A percentile compares a stretch with the other conserved stretches of the same genome.
phyloP scores from a whole-genome alignment of 2,329 filamentous ascomycete species.

The Paradendryphiella salina region DNA sequence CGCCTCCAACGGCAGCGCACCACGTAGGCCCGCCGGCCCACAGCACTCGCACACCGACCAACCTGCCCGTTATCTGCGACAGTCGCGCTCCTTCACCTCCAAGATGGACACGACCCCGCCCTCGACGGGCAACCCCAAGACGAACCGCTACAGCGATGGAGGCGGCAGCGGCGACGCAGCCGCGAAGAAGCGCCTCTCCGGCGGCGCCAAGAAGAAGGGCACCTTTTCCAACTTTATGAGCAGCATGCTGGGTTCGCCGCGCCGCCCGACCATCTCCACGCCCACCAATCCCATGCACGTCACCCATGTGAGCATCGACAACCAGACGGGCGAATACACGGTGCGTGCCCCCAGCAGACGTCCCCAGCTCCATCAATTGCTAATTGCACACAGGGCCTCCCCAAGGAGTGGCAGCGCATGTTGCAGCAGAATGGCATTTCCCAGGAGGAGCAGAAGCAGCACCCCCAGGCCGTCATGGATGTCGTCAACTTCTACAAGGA shows the following conservation, averaged over 20 bases:
- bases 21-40: constrained; percentile 34
- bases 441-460: constrained; percentile 92
- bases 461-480: constrained; percentile 93
- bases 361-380: constrained; percentile 8
- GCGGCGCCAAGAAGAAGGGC: constrained; percentile 48
- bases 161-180: constrained; percentile 20
- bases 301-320: constrained; percentile 97
- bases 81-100: constrained; percentile 51
- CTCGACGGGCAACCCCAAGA: constrained; percentile 38
- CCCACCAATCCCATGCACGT: constrained; percentile 98
- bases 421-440: constrained; percentile 95
- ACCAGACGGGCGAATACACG: constrained; percentile 93
- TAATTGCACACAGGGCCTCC: constrained; percentile 69
- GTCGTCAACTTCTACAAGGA: constrained; percentile 98
- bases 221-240: constrained; percentile 48
- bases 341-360: constrained; percentile 55
- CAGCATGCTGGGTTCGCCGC: constrained; percentile 64
- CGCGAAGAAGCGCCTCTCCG: constrained; percentile 38
- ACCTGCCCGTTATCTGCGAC: constrained; percentile 38
- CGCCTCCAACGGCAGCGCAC: constrained; percentile 17
- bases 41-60: constrained; percentile 37
- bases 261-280: constrained; percentile 92
- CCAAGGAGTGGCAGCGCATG: constrained; percentile 96
- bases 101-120: constrained; percentile 50
- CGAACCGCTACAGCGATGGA: constrained; percentile 48